phyloP scores from a whole-genome alignment of 306 rosid genomes.

The Echinosophora koreensis region DNA sequence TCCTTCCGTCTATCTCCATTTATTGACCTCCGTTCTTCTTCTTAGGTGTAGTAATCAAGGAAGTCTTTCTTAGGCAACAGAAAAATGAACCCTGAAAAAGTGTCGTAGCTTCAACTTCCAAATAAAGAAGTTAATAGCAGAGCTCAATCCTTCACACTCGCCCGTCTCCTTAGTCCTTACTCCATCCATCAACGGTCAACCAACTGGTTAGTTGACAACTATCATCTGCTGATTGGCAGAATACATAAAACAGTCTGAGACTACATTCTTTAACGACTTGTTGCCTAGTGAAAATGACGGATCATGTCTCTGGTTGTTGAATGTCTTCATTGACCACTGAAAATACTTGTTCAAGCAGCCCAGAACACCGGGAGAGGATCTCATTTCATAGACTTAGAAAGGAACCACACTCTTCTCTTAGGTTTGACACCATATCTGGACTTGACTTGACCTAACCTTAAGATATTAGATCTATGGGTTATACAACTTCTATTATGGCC shows the following conservation, averaged over 20 bases:
- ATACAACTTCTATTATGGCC: slow-evolving; percentile 5
- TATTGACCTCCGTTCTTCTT: no score
- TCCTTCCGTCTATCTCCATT: no score
- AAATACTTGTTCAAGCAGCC: background rate
- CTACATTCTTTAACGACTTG: background rate
- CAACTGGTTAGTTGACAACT: background rate
- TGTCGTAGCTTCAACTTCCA: slow-evolving; percentile 17
- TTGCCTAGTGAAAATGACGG: background rate
- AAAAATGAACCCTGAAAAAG: background rate
- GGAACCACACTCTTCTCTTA: background rate
- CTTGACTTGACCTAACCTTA: background rate
- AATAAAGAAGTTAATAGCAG: slow-evolving; percentile 18
- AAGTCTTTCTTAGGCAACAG: background rate
- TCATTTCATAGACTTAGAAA: slow-evolving; percentile 5
- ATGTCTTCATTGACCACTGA: slow-evolving; percentile 29
- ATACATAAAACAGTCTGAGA: background rate
- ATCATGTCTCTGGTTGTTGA: background rate
- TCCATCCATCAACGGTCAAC: background rate
- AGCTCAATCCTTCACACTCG: slow-evolving; percentile 19
- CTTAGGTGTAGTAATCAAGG: background rate
- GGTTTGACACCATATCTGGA: background rate
- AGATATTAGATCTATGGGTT: slow-evolving; percentile 1
- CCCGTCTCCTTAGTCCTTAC: background rate
- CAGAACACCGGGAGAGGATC: background rate
- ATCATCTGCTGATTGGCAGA: slow-evolving; percentile 17